These are phyloP conservation scores for Chaetomium fimeti DNA, from an alignment of 495 filamentous ascomycete genomes.

Conservation along the genomic window DNA sequence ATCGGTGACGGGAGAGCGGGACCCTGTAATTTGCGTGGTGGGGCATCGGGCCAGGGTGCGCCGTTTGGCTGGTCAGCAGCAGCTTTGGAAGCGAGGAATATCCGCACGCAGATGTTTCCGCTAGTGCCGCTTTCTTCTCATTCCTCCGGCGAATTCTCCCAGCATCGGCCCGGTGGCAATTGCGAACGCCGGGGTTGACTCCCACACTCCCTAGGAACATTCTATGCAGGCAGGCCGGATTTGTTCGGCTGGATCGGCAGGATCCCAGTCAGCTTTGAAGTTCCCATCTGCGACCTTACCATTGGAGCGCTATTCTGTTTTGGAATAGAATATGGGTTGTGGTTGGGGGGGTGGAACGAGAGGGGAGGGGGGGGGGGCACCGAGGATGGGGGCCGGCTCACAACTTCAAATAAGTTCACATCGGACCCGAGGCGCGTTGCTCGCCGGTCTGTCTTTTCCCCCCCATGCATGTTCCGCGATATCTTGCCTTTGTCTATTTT, in stretches of 20 bases:
- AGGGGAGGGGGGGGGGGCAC: no score
- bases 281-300: no score
- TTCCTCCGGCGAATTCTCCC: background rate
- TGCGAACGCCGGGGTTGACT: slow-evolving; percentile 4
- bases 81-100: background rate
- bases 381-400: no score
- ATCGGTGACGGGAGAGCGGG: slow-evolving; percentile 4
- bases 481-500: no score
- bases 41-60: background rate
- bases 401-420: no score
- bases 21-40: slow-evolving; percentile 14
- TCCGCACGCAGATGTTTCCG: background rate
- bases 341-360: no score
- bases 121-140: background rate
- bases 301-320: no score
- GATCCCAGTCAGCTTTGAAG: background rate
- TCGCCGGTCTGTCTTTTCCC: no score
- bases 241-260: background rate
- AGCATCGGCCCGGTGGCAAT: background rate
- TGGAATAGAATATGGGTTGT: no score
- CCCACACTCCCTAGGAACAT: background rate
- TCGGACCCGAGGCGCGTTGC: no score
- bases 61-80: background rate
- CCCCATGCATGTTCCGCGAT: no score
- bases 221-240: no score